These are phyloP conservation scores for Chlamydomonas sphaeroides DNA, from an alignment of 139 green algal genomes.

Conservation along the genomic window DNA sequence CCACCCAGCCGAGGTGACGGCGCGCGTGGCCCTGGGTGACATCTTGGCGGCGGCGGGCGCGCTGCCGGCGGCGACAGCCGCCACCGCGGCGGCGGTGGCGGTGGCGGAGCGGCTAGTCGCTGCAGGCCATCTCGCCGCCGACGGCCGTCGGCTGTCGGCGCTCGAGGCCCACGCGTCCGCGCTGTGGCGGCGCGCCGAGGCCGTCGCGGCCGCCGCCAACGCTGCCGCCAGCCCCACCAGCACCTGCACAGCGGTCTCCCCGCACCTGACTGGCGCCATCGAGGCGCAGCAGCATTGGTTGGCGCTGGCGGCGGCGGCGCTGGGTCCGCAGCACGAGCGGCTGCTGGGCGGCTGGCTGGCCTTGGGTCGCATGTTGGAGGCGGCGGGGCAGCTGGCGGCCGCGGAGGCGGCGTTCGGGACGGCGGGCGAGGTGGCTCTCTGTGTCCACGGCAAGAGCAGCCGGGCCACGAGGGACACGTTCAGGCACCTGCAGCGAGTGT, in stretches of 20 bases:
- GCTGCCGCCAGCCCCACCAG: neutral
- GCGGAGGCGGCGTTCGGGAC: neutral
- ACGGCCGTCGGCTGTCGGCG: neutral
- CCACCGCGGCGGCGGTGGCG: neutral
- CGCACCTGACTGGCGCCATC: neutral
- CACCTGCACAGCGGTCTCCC: too few relatives aligned
- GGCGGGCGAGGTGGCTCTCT: conserved; percentile 1
- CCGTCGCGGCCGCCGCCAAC: neutral
- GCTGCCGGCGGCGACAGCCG: neutral
- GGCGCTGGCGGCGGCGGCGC: neutral
- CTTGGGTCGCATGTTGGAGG: conserved; percentile 6
- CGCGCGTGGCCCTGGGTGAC: neutral
- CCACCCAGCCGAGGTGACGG: conserved; percentile 1
- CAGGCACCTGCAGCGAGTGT: conserved; percentile 25
- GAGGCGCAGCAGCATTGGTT: neutral
- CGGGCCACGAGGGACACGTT: neutral
- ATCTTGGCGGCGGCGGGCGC: neutral
- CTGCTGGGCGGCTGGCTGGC: conserved; percentile 13
- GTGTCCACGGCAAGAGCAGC: neutral
- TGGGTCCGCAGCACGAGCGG: conserved; percentile 7
- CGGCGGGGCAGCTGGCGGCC: neutral
- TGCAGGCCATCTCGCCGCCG: conserved; percentile 9
- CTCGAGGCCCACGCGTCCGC: neutral
- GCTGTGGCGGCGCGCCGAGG: neutral
- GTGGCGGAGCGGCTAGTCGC: conserved; percentile 12